These are phyloP conservation scores for Leavenworthia alabamica DNA, from an alignment of 345 rosid genomes.

Conservation along the genomic window DNA sequence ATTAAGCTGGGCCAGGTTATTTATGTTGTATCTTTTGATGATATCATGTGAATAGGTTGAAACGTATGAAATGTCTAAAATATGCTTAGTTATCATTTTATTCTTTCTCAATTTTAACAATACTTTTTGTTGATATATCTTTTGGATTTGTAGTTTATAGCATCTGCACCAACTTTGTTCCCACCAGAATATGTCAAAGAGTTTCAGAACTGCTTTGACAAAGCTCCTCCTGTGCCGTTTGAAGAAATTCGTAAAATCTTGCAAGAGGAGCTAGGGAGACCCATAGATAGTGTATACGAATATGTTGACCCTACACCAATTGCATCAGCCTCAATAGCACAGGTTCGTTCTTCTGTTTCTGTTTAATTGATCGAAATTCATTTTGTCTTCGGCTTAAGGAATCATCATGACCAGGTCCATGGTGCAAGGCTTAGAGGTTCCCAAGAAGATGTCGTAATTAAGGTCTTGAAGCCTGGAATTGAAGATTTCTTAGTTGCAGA, in stretches of 20 bases:
- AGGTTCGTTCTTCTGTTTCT: conserved; percentile 39
- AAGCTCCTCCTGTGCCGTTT: conserved; percentile 74
- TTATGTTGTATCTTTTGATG: conserved; percentile 5
- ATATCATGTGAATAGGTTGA: background rate
- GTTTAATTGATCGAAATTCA: background rate
- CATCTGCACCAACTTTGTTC: conserved; percentile 91
- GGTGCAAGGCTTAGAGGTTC: conserved; percentile 85
- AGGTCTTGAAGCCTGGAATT: conserved; percentile 91
- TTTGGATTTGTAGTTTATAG: conserved; percentile 55
- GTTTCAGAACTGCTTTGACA: conserved; percentile 93
- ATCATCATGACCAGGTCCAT: conserved; percentile 58
- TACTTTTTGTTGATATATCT: background rate
- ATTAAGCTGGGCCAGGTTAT: conserved; percentile 88
- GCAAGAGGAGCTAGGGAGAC: conserved; percentile 81
- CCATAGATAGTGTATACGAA: conserved; percentile 73
- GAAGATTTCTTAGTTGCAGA: conserved; percentile 89
- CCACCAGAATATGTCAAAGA: conserved; percentile 83
- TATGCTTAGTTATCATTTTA: background rate
- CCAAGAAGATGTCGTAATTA: conserved; percentile 85
- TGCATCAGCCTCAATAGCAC: conserved; percentile 98
- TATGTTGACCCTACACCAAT: conserved; percentile 82
- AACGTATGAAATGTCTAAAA: background rate
- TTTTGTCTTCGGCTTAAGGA: conserved; percentile 6
- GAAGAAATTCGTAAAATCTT: conserved; percentile 64
- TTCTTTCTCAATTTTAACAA: background rate